These are phyloP conservation scores for Triticum dicoccoides DNA, from an alignment of 176 grass and related monocot genomes.

Conservation along the genomic window DNA sequence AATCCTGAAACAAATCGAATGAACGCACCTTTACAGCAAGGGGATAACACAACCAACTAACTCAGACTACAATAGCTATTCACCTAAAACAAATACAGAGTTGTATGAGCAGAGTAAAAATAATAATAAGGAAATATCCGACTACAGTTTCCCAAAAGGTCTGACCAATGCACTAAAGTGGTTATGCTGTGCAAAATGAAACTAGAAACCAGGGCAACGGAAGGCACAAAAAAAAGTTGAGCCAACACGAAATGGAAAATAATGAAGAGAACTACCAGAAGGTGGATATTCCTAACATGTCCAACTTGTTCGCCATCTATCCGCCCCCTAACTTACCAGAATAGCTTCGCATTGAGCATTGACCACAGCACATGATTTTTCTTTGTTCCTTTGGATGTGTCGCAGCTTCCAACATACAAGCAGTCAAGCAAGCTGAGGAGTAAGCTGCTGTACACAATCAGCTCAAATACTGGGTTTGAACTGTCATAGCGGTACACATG, in stretches of 20 bases:
- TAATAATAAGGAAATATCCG: too few relatives aligned
- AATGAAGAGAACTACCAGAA: neutral
- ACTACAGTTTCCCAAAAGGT: neutral
- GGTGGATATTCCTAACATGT: neutral
- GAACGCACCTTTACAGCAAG: too few relatives aligned
- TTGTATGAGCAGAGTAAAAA: too few relatives aligned
- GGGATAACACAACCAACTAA: too few relatives aligned
- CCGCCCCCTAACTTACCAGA: neutral
- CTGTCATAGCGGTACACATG: constrained; percentile 37
- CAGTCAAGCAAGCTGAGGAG: constrained; percentile 69
- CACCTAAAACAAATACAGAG: too few relatives aligned
- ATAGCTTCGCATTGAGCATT: neutral
- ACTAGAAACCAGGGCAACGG: neutral
- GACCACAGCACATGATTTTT: neutral
- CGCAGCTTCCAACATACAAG: constrained; percentile 81
- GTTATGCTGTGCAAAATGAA: neutral
- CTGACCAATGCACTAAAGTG: too few relatives aligned
- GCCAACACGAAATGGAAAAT: neutral
- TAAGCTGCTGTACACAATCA: constrained; percentile 85
- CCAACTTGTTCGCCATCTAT: too few relatives aligned
- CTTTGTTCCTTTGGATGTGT: neutral
- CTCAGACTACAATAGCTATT: too few relatives aligned
- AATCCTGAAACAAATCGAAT: neutral
- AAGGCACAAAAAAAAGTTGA: neutral
- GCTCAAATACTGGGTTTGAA: constrained; percentile 86